Conservation (phyloP, 2,329 filamentous ascomycete genomes). For the Onygenales sp. region DNA sequence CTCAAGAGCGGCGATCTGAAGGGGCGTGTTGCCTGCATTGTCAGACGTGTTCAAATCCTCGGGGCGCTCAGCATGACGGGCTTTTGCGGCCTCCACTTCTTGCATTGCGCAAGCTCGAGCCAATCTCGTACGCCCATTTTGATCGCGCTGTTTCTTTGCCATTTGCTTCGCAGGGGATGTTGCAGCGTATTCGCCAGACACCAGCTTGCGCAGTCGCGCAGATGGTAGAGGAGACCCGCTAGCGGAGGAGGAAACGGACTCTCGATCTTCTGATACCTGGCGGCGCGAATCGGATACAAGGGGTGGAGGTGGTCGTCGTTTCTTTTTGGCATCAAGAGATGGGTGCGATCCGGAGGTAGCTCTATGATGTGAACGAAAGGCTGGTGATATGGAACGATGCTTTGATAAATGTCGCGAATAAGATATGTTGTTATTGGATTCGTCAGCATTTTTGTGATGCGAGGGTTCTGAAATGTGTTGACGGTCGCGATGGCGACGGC, state of each 20-base stretch:
- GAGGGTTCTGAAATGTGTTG: slow-evolving; percentile 9
- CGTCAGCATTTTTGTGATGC: slow-evolving; percentile 15
- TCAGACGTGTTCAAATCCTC: slow-evolving; percentile 84
- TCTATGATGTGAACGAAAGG: slow-evolving; percentile 27
- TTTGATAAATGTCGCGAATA: slow-evolving; percentile 21
- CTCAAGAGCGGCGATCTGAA: slow-evolving; percentile 85
- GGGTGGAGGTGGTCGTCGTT: slow-evolving; percentile 30
- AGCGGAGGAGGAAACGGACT: slow-evolving; percentile 35
- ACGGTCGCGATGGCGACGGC: slow-evolving; percentile 15
- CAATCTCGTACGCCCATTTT: slow-evolving; percentile 81
- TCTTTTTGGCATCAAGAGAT: slow-evolving; percentile 12
- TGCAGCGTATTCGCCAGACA: slow-evolving; percentile 34
- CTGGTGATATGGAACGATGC: slow-evolving; percentile 28
- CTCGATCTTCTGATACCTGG: slow-evolving; percentile 37
- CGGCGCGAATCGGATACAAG: slow-evolving; percentile 31
- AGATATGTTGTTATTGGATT: slow-evolving; percentile 16
- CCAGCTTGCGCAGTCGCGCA: slow-evolving; percentile 31
- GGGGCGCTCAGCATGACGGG: slow-evolving; percentile 65
- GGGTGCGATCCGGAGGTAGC: slow-evolving; percentile 23
- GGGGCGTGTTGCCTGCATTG: slow-evolving; percentile 89
- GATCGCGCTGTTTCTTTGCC: slow-evolving; percentile 82
- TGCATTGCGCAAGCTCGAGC: slow-evolving; percentile 84
- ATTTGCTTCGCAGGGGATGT: slow-evolving; percentile 59
- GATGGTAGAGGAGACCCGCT: slow-evolving; percentile 35
- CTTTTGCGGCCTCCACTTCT: slow-evolving; percentile 69